Conservation (phyloP, 306 rosid genomes). For the Arachis stenosperma region DNA sequence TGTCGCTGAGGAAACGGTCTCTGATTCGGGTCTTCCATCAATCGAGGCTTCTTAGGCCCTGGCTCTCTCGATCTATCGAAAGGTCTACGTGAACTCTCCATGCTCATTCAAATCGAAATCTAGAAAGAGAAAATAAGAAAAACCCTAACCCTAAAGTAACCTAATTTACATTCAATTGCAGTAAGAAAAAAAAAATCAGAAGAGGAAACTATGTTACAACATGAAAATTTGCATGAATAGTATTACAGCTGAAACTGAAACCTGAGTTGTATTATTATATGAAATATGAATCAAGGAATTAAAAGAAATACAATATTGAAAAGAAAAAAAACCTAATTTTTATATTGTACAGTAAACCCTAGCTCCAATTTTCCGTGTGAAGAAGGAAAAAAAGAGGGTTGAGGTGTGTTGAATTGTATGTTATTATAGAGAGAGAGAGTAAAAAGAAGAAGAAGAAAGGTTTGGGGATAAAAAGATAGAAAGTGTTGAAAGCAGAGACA, state of each 20-base stretch:
- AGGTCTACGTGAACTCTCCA: constrained; percentile 82
- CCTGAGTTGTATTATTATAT: neutral
- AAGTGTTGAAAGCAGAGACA: neutral
- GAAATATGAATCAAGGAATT: neutral
- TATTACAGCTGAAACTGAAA: neutral
- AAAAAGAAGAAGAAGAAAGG: neutral
- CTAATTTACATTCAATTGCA: constrained; percentile 39
- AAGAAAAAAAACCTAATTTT: neutral
- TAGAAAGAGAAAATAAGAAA: neutral
- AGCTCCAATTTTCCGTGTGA: neutral
- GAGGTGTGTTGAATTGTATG: neutral
- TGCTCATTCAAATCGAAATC: constrained; percentile 51
- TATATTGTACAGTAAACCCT: constrained; percentile 35
- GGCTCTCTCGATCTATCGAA: constrained; percentile 76
- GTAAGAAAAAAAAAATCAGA: neutral
- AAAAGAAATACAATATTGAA: neutral
- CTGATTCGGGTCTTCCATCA: constrained; percentile 52
- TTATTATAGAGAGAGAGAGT: neutral
- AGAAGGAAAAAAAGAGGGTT: neutral
- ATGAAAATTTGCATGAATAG: neutral
- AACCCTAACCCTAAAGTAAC: constrained; percentile 45
- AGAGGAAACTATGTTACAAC: neutral
- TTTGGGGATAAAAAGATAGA: neutral
- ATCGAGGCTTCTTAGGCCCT: constrained; percentile 72
- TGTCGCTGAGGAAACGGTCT: constrained; percentile 68